Evolutionary conservation across 1,139 yeast species (phyloP).

Genomic region (Pichia sp.): DNA sequence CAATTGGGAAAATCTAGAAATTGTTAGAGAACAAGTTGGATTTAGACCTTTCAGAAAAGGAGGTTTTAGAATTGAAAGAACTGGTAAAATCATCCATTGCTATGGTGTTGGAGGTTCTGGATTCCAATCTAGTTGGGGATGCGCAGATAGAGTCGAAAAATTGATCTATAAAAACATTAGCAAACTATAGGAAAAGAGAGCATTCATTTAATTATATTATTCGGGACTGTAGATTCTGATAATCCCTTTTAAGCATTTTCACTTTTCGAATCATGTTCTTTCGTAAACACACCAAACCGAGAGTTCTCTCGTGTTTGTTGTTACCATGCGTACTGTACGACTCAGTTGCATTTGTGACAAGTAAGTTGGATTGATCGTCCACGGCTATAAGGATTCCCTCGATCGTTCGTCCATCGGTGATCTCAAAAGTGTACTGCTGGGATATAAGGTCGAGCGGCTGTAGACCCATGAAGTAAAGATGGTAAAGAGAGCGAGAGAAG

Average conservation of each 20-base stretch:
- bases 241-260: conserved; percentile 3
- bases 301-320: conserved; percentile 18
- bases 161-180: conserved; percentile 3
- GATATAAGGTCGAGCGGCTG: conserved; percentile 27
- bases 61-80: conserved; percentile 32
- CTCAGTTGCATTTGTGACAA: conserved; percentile 25
- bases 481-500: too few species aligned
- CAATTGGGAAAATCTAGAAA: conserved; percentile 31
- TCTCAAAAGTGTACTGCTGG: conserved; percentile 21
- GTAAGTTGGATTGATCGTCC: conserved; percentile 33
- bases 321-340: neutral
- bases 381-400: conserved; percentile 31
- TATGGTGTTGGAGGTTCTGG: conserved; percentile 53
- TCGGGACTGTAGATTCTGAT: neutral
- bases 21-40: conserved; percentile 42
- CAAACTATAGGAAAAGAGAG: conserved; percentile 1
- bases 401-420: conserved; percentile 28
- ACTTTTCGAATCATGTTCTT: conserved; percentile 20
- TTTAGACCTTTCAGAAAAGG: conserved; percentile 43
- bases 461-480: too few species aligned
- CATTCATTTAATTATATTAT: neutral
- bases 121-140: conserved; percentile 33
- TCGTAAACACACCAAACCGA: conserved; percentile 34
- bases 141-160: conserved; percentile 13
- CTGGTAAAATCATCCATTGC: conserved; percentile 32